These are phyloP conservation scores for Candida albicans DNA, from an alignment of 1,139 yeast species.

Conservation along the genomic window DNA sequence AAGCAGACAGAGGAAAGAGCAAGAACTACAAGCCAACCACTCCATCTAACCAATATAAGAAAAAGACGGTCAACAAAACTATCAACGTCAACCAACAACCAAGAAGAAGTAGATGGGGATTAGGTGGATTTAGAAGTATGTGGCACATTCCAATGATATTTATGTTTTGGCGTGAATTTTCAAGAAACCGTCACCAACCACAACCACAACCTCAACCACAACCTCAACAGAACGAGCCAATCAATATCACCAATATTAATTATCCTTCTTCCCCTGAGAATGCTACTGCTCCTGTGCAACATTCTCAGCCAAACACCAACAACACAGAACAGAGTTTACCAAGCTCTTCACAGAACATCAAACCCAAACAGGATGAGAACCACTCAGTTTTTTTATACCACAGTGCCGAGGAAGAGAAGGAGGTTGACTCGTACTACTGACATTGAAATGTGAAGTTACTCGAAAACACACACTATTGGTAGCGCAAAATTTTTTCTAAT, in stretches of 20 bases:
- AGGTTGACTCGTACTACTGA: background rate
- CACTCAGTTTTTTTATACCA: too few relatives aligned
- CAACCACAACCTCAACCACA: slow-evolving; percentile 6
- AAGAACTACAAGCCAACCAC: background rate
- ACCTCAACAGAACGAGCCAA: slow-evolving; percentile 1
- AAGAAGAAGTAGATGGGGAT: slow-evolving; percentile 4
- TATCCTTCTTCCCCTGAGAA: slow-evolving; percentile 7
- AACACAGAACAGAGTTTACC: too few relatives aligned
- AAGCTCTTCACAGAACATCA: too few relatives aligned
- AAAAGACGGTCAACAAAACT: slow-evolving; percentile 7
- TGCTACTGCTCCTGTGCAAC: background rate
- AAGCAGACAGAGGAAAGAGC: background rate
- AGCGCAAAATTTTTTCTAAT: too few relatives aligned
- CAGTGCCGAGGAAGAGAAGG: background rate
- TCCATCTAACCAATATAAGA: slow-evolving; percentile 3
- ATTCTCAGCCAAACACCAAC: too few relatives aligned
- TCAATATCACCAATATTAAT: slow-evolving; percentile 8
- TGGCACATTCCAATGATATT: slow-evolving; percentile 13
- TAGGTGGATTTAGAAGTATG: slow-evolving; percentile 9
- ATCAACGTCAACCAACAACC: slow-evolving; percentile 10
- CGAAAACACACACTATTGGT: too few relatives aligned
- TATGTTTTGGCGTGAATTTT: slow-evolving; percentile 13
- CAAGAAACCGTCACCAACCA: slow-evolving; percentile 9
- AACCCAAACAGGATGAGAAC: too few relatives aligned
- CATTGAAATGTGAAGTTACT: too few relatives aligned